phyloP scores from a whole-genome alignment of 352 stramenopile genomes.

The Phytopythium kandeliae region DNA sequence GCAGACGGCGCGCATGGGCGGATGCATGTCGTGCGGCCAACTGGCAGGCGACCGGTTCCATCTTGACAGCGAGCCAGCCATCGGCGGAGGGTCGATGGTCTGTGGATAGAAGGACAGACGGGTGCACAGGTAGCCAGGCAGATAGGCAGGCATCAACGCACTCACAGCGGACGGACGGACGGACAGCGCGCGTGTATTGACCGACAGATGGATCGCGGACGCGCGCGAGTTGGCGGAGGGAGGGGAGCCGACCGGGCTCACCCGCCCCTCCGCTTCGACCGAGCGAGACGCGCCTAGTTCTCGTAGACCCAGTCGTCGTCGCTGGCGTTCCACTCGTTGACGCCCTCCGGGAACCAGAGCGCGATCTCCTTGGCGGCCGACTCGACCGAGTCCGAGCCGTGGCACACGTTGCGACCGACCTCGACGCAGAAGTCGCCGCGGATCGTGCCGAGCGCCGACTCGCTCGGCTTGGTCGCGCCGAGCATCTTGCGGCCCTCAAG shows the following conservation, averaged over 20 bases:
- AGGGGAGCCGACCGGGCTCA: too few species aligned
- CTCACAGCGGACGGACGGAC: too few species aligned
- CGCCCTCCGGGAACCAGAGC: constrained; percentile 96
- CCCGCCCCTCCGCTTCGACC: too few species aligned
- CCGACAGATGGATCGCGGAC: too few species aligned
- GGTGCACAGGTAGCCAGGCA: too few species aligned
- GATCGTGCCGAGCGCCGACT: constrained; percentile 95
- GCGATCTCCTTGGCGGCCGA: constrained; percentile 97
- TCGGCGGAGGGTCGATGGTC: background rate
- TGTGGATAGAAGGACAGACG: background rate
- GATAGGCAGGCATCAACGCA: too few species aligned
- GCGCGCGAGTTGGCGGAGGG: too few species aligned
- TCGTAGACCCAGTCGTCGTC: constrained; percentile 97
- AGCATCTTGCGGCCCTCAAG: constrained; percentile 95
- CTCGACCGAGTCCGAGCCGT: constrained; percentile 97
- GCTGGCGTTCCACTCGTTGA: constrained; percentile 87
- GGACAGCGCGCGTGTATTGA: too few species aligned
- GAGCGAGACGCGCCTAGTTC: constrained; percentile 39
- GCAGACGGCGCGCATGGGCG: too few species aligned
- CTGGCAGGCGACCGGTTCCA: too few species aligned
- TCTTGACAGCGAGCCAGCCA: too few species aligned
- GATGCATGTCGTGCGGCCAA: too few species aligned
- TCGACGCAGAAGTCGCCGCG: constrained; percentile 96
- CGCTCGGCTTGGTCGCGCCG: constrained; percentile 95
- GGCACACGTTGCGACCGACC: constrained; percentile 93